A percentile compares a stretch with the other conserved stretches of the same genome.
phyloP scores from a whole-genome alignment of 108 stramenopile species.

The Cyclotella sp. region DNA sequence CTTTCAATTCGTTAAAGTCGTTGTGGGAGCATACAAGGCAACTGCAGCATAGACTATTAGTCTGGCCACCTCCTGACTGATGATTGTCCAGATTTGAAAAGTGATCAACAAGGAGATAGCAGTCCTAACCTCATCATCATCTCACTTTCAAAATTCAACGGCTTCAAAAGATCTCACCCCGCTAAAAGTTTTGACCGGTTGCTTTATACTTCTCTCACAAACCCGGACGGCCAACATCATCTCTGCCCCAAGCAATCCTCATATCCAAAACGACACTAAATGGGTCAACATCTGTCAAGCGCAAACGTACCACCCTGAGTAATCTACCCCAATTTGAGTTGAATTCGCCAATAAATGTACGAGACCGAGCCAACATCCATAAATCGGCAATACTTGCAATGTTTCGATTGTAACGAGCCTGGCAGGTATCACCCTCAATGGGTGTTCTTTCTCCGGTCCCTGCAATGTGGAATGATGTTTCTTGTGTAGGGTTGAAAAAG shows the following conservation, averaged over 20 bases:
- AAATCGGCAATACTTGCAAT: slow-evolving; percentile 53
- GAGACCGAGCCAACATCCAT: slow-evolving; percentile 25
- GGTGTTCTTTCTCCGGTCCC: slow-evolving; percentile 9
- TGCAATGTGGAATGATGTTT: slow-evolving; percentile 26
- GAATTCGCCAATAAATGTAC: slow-evolving; percentile 53
- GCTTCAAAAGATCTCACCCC: neutral
- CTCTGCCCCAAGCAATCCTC: slow-evolving; percentile 31
- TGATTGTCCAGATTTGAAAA: no score
- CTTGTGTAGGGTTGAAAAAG: slow-evolving; percentile 45
- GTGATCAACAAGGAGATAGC: no score
- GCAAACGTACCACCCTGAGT: slow-evolving; percentile 26
- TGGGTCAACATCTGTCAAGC: slow-evolving; percentile 8
- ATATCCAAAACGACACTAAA: slow-evolving; percentile 24
- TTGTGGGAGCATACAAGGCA: no score
- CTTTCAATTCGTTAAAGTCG: no score
- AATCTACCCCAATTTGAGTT: slow-evolving; percentile 58
- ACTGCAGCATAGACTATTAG: no score
- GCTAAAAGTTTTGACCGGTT: neutral
- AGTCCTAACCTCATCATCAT: no score
- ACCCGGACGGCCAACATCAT: slow-evolving; percentile 2
- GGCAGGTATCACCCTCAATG: slow-evolving; percentile 40
- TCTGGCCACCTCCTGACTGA: no score
- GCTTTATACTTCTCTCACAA: neutral
- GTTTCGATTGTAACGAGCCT: slow-evolving; percentile 43
- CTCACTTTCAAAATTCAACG: neutral